Evolutionary conservation across 108 stramenopile genomes (phyloP).

Genomic region (Schizochytrium sp.): DNA sequence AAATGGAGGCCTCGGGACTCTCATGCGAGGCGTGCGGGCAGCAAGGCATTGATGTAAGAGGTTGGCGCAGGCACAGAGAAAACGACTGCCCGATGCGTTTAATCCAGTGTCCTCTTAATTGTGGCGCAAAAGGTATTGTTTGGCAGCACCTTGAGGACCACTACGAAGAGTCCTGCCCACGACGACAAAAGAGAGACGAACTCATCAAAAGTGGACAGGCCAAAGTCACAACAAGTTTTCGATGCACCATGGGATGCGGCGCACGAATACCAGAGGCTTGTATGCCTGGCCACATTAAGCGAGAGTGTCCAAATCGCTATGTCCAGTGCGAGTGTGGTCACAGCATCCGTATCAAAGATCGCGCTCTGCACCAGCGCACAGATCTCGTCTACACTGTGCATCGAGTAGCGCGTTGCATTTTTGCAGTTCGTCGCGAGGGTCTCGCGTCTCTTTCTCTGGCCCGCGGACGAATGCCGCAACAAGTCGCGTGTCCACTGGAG

Average conservation of each 20-base stretch:
- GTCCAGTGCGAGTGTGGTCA: background rate
- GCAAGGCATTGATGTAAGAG: background rate
- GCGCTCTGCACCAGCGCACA: background rate
- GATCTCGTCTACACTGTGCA: slow-evolving; percentile 1
- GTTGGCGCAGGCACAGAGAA: background rate
- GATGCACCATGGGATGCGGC: background rate
- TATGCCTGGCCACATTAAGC: background rate
- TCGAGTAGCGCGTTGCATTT: background rate
- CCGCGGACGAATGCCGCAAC: background rate
- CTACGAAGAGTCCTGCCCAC: background rate
- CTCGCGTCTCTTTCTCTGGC: background rate
- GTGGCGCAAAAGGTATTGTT: background rate
- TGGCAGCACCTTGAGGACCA: background rate
- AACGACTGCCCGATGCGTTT: background rate
- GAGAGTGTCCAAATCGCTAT: background rate
- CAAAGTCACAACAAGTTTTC: background rate
- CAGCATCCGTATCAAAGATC: background rate
- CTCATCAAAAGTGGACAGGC: background rate
- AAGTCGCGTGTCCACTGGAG: background rate
- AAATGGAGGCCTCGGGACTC: background rate
- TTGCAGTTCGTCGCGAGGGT: background rate
- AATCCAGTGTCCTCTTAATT: background rate
- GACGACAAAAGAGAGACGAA: background rate
- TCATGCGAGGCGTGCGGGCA: background rate
- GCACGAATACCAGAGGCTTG: background rate